A percentile compares a stretch with the other conserved stretches of the same genome.
phyloP scores from a whole-genome alignment of 1,139 yeast species.

The Sugiyamaella grinbergsii region DNA sequence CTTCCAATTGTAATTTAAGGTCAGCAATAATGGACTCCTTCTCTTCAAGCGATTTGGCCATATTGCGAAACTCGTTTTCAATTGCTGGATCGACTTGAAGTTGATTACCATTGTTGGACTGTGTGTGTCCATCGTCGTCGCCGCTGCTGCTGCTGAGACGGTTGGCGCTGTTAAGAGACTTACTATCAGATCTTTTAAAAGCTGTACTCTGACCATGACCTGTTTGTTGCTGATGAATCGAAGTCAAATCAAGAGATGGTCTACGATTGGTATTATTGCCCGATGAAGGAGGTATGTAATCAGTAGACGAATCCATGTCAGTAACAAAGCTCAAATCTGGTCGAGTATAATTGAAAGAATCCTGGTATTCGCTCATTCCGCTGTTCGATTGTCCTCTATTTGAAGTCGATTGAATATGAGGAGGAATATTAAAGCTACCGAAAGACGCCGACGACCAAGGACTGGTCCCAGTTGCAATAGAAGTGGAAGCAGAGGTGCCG shows the following conservation, averaged over 20 bases:
- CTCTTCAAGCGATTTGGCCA: slow-evolving; percentile 53
- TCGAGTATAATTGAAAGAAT: slow-evolving; percentile 10
- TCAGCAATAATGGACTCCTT: slow-evolving; percentile 60
- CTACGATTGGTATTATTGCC: slow-evolving; percentile 1
- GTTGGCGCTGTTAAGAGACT: not conserved
- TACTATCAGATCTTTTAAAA: slow-evolving; percentile 2
- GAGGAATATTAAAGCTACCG: slow-evolving; percentile 22
- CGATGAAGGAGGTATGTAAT: slow-evolving; percentile 8
- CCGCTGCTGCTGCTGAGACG: not conserved
- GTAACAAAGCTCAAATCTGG: slow-evolving; percentile 10
- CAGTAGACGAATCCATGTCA: slow-evolving; percentile 7
- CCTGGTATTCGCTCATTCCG: slow-evolving; percentile 11
- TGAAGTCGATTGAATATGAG: slow-evolving; percentile 4
- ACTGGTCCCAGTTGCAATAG: slow-evolving; percentile 13
- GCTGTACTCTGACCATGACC: slow-evolving; percentile 5
- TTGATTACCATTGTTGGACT: slow-evolving; percentile 10
- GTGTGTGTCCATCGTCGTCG: slow-evolving; percentile 4
- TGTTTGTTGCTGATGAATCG: slow-evolving; percentile 3
- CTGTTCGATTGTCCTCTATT: not conserved
- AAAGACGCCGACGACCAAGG: slow-evolving; percentile 24
- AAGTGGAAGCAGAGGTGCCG: slow-evolving; percentile 4
- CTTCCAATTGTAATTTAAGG: slow-evolving; percentile 63
- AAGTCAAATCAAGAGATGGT: slow-evolving; percentile 3
- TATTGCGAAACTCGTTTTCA: slow-evolving; percentile 47
- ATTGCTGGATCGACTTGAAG: slow-evolving; percentile 30